Conservation (phyloP, 2,329 filamentous ascomycete genomes). For the Amesomyces nigricolor region DNA sequence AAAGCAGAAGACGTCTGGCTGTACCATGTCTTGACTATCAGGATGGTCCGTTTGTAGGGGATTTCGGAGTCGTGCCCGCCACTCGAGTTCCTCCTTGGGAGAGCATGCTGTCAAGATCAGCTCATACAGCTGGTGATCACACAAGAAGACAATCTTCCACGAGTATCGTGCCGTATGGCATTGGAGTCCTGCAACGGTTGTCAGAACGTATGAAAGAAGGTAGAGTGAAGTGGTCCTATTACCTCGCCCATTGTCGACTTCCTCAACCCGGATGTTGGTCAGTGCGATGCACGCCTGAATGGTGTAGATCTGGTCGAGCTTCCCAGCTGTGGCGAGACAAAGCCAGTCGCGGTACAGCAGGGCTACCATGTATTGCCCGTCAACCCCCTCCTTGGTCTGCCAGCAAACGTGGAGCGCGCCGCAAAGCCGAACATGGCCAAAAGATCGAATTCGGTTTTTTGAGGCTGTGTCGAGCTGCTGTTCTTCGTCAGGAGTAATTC, state of each 20-base stretch:
- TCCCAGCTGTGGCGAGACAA: constrained; percentile 64
- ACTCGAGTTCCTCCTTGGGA: constrained; percentile 69
- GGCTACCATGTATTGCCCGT: constrained; percentile 78
- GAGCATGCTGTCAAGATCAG: constrained; percentile 83
- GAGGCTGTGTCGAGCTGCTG: constrained; percentile 48
- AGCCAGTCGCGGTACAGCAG: constrained; percentile 77
- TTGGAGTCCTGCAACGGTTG: constrained; percentile 61
- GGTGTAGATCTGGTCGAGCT: constrained; percentile 61
- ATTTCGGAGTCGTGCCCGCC: constrained; percentile 61
- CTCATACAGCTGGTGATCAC: constrained; percentile 71
- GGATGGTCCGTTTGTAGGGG: constrained; percentile 44
- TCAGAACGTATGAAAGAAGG: background rate
- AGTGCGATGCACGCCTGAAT: constrained; percentile 71
- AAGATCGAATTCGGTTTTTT: constrained; percentile 64
- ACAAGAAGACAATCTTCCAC: constrained; percentile 87
- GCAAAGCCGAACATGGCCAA: constrained; percentile 76
- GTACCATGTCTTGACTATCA: constrained; percentile 41
- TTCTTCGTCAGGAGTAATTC: constrained; percentile 21
- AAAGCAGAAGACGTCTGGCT: constrained; percentile 53
- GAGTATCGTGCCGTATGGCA: constrained; percentile 82
- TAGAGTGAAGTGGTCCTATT: constrained; percentile 27
- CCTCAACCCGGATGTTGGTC: constrained; percentile 59
- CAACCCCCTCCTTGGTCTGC: constrained; percentile 61
- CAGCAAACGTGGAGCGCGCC: constrained; percentile 81
- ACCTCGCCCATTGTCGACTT: constrained; percentile 71